Percentiles rank a stretch among this genome's conserved stretches.
phyloP scores from a whole-genome alignment of 768 basidiomycete genomes.

The Tylopilus vinaceipallidus region DNA sequence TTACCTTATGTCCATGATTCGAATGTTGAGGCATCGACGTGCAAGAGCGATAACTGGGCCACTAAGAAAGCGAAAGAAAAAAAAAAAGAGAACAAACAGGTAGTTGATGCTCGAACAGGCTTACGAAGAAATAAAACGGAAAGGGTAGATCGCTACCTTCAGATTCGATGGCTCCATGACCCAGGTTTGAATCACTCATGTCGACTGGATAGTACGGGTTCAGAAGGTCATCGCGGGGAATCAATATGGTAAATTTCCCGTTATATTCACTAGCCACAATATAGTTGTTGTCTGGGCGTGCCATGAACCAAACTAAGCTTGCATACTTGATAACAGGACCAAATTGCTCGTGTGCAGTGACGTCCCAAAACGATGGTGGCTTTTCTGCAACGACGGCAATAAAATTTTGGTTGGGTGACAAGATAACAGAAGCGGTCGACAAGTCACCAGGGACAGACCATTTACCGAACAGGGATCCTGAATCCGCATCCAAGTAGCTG shows the following conservation, averaged over 20 bases:
- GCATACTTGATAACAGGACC: not conserved
- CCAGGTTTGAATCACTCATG: not conserved
- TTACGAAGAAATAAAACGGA: not conserved
- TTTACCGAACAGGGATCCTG: not conserved
- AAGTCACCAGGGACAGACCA: not conserved
- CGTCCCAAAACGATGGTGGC: conserved; percentile 5
- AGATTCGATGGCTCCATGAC: too few relatives aligned
- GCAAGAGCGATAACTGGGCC: not conserved
- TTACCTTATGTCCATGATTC: not conserved
- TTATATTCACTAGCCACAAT: not conserved
- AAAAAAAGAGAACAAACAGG: not conserved
- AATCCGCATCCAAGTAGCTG: not conserved
- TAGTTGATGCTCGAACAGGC: not conserved
- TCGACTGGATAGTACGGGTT: not conserved
- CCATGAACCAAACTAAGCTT: not conserved
- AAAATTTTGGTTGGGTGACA: not conserved
- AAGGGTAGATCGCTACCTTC: too few relatives aligned
- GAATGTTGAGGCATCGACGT: not conserved
- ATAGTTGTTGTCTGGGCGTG: not conserved
- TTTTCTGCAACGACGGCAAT: not conserved
- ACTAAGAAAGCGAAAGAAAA: not conserved
- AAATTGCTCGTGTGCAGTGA: not conserved
- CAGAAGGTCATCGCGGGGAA: not conserved
- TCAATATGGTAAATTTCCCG: not conserved
- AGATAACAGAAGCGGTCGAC: not conserved